These are phyloP conservation scores for Cladophialophora chaetospira DNA, from an alignment of 2,329 filamentous ascomycete species.

Conservation along the genomic window DNA sequence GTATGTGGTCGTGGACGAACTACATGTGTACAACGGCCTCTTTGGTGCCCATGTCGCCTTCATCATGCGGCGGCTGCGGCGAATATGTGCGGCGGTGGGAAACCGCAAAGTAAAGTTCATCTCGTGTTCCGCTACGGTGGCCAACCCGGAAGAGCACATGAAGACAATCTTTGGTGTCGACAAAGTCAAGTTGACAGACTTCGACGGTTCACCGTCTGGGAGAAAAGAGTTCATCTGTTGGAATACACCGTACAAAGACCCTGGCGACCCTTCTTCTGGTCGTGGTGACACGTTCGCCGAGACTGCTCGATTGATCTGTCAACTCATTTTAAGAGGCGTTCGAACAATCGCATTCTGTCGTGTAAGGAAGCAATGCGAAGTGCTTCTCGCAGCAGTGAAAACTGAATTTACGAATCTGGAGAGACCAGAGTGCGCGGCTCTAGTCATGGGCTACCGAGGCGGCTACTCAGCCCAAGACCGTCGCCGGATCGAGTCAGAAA, in stretches of 20 bases:
- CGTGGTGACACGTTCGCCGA: conserved; percentile 80
- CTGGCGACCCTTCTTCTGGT: conserved; percentile 80
- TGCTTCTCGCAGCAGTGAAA: conserved; percentile 76
- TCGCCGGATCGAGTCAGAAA: conserved; percentile 84
- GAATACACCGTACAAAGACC: conserved; percentile 95
- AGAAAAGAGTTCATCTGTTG: conserved; percentile 95
- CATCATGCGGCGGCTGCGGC: conserved; percentile 85
- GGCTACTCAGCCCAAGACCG: conserved; percentile 93
- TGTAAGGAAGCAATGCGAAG: conserved; percentile 84
- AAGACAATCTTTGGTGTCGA: conserved; percentile 88
- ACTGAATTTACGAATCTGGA: conserved; percentile 73
- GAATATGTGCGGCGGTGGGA: conserved; percentile 86
- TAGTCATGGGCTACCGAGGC: conserved; percentile 94
- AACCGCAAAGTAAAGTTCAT: conserved; percentile 86
- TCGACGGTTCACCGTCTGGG: conserved; percentile 88
- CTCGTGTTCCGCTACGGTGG: conserved; percentile 93
- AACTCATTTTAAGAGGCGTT: conserved; percentile 83
- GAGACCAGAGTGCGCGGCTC: conserved; percentile 69
- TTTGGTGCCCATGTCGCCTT: conserved; percentile 93
- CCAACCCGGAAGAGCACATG: conserved; percentile 90
- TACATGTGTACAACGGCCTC: conserved; percentile 95
- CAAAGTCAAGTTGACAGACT: conserved; percentile 78
- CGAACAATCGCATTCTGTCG: conserved; percentile 91
- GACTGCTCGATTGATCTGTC: conserved; percentile 86
- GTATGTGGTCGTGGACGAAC: conserved; percentile 86